These are phyloP conservation scores for Fusarium sp. DNA, from an alignment of 2,329 filamentous ascomycete species.

Conservation along the genomic window DNA sequence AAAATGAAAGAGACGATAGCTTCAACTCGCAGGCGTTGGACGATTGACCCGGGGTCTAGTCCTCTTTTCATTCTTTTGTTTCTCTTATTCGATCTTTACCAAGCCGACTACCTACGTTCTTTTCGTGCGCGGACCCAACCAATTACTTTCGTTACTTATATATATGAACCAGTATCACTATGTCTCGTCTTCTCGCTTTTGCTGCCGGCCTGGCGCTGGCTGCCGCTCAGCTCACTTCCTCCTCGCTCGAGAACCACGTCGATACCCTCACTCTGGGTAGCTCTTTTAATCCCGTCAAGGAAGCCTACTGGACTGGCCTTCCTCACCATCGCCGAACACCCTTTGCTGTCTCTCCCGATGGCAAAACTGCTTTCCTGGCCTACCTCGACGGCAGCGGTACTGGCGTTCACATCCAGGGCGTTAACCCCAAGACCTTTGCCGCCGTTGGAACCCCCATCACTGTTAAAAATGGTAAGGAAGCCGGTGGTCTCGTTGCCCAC, in stretches of 20 bases:
- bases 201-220: constrained; percentile 48
- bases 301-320: constrained; percentile 71
- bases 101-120: constrained; percentile 32
- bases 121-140: constrained; percentile 10
- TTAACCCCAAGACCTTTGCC: constrained; percentile 67
- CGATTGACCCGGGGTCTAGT: constrained; percentile 44
- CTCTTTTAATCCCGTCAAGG: constrained; percentile 69
- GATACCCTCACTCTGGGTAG: constrained; percentile 63
- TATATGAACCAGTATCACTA: constrained; percentile 18
- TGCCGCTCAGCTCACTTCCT: constrained; percentile 44
- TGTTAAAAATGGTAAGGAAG: constrained; percentile 68
- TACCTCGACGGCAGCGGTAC: constrained; percentile 69
- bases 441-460: constrained; percentile 66
- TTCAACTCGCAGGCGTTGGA: constrained; percentile 39
- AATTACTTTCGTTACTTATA: constrained; percentile 19
- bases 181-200: constrained; percentile 47
- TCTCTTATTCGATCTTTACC: constrained; percentile 41
- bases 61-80: constrained; percentile 46
- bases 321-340: constrained; percentile 73
- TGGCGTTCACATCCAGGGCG: constrained; percentile 69
- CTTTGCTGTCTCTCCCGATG: constrained; percentile 72
- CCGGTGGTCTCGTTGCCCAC: constrained; percentile 71
- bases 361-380: constrained; percentile 69
- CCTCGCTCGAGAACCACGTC: constrained; percentile 50
- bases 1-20: constrained; percentile 22